Evolutionary conservation across 192 early-diverging fungal genomes (phyloP).

Genomic region (Coemansia nantahalensis): DNA sequence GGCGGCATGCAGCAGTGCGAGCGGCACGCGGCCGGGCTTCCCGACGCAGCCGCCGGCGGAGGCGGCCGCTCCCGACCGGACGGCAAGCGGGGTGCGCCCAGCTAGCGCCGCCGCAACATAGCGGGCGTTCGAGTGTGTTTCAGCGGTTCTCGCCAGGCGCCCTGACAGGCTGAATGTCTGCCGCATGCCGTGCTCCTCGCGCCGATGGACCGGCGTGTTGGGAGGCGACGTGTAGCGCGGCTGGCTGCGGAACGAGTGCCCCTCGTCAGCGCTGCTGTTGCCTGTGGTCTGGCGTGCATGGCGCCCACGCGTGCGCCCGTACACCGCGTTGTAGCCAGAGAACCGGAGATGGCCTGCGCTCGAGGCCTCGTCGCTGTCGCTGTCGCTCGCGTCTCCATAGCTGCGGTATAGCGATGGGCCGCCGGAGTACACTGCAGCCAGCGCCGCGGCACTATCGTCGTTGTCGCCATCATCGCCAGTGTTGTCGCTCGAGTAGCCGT

Average conservation of each 20-base stretch:
- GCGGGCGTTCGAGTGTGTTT: slow-evolving; percentile 20
- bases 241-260: neutral
- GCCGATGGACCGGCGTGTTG: neutral
- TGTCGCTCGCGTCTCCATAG: slow-evolving; percentile 31
- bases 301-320: slow-evolving; percentile 1
- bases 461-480: slow-evolving; percentile 13
- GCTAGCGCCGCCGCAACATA: no score
- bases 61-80: neutral
- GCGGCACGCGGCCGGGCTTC: slow-evolving; percentile 40
- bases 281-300: neutral
- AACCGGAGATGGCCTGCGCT: neutral
- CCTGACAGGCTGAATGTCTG: neutral
- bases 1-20: slow-evolving; percentile 57
- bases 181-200: neutral
- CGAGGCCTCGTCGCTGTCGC: slow-evolving; percentile 16
- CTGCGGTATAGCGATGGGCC: slow-evolving; percentile 23
- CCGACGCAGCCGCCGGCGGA: neutral
- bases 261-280: neutral
- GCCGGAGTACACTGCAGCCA: slow-evolving; percentile 40
- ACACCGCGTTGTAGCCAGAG: slow-evolving; percentile 6
- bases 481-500: no score
- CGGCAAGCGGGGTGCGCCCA: no score
- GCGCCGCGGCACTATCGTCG: slow-evolving; percentile 35
- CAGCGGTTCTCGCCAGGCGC: slow-evolving; percentile 1
- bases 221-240: neutral